Evolutionary conservation across 2,329 filamentous ascomycete species (phyloP), one percentile per base, ranked within the genome.

Genomic region (Colletotrichum graminicola): DNA sequence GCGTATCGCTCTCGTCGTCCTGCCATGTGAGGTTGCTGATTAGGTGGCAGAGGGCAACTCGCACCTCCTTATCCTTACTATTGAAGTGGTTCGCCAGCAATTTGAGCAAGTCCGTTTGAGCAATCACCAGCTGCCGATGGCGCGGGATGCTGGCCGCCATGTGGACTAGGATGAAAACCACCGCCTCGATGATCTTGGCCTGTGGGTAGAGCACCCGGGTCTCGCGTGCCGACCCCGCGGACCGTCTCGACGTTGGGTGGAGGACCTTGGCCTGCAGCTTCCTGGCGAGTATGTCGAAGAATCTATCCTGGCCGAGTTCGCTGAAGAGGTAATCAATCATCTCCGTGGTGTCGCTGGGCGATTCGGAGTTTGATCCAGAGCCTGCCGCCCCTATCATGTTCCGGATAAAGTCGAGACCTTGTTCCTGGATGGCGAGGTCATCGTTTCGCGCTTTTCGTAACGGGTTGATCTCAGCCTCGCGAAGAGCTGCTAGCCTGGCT

Each of bases 311-410:
- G 1, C 94, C 93, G 57, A 98, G 86, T 67, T 91, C 88, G 69
- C 85, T 88, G 77, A 98, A 92, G 29, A 98, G 82, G 76, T 93
- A 91, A 77, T 97, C 94, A 73, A 98, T 94, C 90, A 98, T 95
- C 66, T 90, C 88, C 3, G 87, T 85, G 36, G 87, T 88, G 70
- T 88, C 87, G 62, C 80, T 79, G 8, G 83, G 79, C 18, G 82
- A 81, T 21, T 88, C 82, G 84, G 89, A 72, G 80, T 85, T 75
- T 82, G 86, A 75, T 80, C 89, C 75, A 80, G 84, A 72, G 18
- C 81, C 80, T 10, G 82, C 79, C 61, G 91, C 89, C 68, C 92
- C 92, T 75, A 98, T 93, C 41, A 98, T 85, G 80, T 99, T 99
- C 66, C 95, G 89, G 73, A 99, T 90, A 75, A 98, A 92, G 76